Conservation (phyloP, 2,329 filamentous ascomycete species). For the Ophiostoma montium region DNA sequence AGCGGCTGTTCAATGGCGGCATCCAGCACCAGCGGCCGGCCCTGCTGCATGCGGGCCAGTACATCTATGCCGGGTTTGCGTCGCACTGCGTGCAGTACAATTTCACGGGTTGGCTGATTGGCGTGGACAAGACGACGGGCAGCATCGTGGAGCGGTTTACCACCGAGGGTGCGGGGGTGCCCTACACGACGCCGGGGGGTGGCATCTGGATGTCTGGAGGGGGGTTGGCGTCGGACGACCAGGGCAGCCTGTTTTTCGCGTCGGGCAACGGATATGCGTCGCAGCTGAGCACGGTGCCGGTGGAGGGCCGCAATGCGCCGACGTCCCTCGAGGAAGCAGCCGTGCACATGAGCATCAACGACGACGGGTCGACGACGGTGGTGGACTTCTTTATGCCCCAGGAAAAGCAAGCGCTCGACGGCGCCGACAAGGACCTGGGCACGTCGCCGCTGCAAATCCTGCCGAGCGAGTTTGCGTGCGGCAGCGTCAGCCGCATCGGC, state of each 20-base stretch:
- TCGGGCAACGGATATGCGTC: constrained; percentile 35
- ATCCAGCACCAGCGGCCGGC: constrained; percentile 33
- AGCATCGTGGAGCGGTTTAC: constrained; percentile 28
- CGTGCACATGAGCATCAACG: constrained; percentile 31
- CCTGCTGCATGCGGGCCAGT: constrained; percentile 30
- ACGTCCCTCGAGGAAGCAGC: constrained; percentile 33
- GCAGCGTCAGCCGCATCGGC: constrained; percentile 30
- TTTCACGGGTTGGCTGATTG: constrained; percentile 35
- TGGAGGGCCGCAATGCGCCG: constrained; percentile 29
- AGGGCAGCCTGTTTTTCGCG: constrained; percentile 31
- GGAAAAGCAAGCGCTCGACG: constrained; percentile 34
- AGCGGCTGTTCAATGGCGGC: constrained; percentile 30
- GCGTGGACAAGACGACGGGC: constrained; percentile 32
- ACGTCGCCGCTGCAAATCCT: constrained; percentile 30
- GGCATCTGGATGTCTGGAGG: constrained; percentile 37
- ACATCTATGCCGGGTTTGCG: constrained; percentile 33
- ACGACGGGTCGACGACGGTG: constrained; percentile 27
- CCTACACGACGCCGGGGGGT: constrained; percentile 24
- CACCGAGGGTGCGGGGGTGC: constrained; percentile 28
- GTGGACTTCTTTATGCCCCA: constrained; percentile 37
- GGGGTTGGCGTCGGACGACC: constrained; percentile 31
- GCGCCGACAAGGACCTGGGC: constrained; percentile 34
- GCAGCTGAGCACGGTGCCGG: constrained; percentile 28
- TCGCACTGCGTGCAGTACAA: constrained; percentile 38
- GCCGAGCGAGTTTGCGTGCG: constrained; percentile 29